phyloP scores from a whole-genome alignment of 352 stramenopile genomes.

The Phytopythium litorale region DNA sequence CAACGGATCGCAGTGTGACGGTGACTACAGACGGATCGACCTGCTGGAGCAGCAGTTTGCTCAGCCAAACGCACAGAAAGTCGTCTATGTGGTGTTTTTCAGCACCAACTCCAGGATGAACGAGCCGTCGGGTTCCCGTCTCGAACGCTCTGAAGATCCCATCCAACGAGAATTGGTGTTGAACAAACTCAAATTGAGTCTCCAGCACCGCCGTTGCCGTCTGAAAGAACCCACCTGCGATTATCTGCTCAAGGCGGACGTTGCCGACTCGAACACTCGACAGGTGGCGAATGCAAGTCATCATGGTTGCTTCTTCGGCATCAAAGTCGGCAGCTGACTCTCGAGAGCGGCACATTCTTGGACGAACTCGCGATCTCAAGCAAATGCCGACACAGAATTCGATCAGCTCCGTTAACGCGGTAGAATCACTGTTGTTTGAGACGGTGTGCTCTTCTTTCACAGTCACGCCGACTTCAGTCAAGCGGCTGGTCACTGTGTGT shows the following conservation, averaged over 20 bases:
- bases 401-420: not conserved
- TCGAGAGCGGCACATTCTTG: not conserved
- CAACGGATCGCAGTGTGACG: constrained; percentile 12
- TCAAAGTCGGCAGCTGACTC: not conserved
- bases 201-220: not conserved
- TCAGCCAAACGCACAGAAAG: not conserved
- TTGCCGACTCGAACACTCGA: not conserved
- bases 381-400: not conserved
- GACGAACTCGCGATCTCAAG: not conserved
- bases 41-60: not conserved
- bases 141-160: not conserved
- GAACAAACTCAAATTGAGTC: not conserved
- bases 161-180: not conserved
- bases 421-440: not conserved
- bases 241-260: not conserved
- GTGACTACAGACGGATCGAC: not conserved
- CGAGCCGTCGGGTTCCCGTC: not conserved
- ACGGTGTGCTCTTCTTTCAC: not conserved
- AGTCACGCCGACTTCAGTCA: not conserved
- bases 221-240: constrained; percentile 13
- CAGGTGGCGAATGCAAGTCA: not conserved
- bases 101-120: not conserved
- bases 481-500: not conserved
- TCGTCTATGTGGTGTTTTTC: not conserved
- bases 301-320: not conserved